A percentile compares a stretch with the other conserved stretches of the same genome.
Conservation (phyloP, 352 stramenopile species). For the Globisporangium nunn region DNA sequence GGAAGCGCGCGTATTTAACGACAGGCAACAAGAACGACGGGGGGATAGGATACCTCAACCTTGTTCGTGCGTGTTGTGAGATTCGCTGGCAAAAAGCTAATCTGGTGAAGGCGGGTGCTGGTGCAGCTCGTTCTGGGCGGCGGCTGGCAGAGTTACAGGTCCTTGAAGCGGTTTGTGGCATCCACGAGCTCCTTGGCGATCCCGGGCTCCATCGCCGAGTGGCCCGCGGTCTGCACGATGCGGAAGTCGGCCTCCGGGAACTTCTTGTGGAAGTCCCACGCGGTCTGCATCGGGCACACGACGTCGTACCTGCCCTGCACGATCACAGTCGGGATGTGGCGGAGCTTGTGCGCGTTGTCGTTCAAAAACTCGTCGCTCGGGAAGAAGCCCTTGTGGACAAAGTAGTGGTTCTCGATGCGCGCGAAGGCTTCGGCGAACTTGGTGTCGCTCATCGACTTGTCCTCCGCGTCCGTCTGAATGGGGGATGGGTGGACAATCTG, state of each 20-base stretch:
- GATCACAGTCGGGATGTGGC: constrained; percentile 89
- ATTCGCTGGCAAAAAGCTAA: too few relatives aligned
- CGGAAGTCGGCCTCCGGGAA: constrained; percentile 66
- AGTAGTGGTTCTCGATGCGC: constrained; percentile 93
- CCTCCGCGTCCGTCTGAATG: constrained; percentile 37
- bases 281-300: constrained; percentile 82
- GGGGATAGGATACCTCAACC: not conserved
- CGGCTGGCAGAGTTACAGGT: constrained; percentile 5
- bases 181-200: constrained; percentile 68
- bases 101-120: too few relatives aligned
- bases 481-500: too few relatives aligned
- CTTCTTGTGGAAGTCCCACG: constrained; percentile 82
- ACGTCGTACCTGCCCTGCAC: constrained; percentile 90
- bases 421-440: constrained; percentile 88
- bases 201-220: constrained; percentile 68
- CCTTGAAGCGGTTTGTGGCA: constrained; percentile 63
- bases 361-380: constrained; percentile 81
- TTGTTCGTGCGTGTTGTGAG: too few relatives aligned
- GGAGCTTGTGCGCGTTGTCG: constrained; percentile 87
- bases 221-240: constrained; percentile 65
- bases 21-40: too few relatives aligned
- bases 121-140: too few relatives aligned
- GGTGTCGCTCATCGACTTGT: constrained; percentile 72
- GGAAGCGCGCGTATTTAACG: not conserved
- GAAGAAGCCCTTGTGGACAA: constrained; percentile 89